A percentile compares a stretch with the other conserved stretches of the same genome.
Evolutionary conservation across 768 basidiomycete species (phyloP).

Genomic region (Leccinum uliginosum): DNA sequence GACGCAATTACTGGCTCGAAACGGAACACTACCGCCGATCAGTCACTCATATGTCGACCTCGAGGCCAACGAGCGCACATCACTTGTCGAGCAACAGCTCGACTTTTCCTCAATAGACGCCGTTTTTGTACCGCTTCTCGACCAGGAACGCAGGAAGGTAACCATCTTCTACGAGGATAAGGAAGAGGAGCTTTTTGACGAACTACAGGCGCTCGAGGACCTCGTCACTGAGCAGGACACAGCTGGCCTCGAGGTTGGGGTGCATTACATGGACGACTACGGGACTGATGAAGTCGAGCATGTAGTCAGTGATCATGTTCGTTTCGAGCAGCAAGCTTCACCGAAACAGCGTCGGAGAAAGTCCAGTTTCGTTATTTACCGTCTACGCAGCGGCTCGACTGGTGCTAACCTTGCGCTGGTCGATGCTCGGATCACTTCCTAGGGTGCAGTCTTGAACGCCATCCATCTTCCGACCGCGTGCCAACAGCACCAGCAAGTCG

Average conservation of each 20-base stretch:
- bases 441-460: conserved; percentile 30
- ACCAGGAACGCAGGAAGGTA: no score
- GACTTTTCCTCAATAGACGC: no score
- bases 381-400: conserved; percentile 25
- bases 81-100: no score
- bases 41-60: no score
- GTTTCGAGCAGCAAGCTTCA: conserved; percentile 24
- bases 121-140: no score
- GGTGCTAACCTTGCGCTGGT: not conserved
- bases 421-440: conserved; percentile 6
- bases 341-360: conserved; percentile 35
- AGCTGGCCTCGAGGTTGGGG: no score
- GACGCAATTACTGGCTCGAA: conserved; percentile 80
- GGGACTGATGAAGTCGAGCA: conserved; percentile 47
- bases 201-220: no score
- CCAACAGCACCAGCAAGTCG: no score
- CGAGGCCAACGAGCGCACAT: no score
- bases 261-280: conserved; percentile 29
- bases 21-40: conserved; percentile 51
- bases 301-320: conserved; percentile 18
- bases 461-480: conserved; percentile 2
- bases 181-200: no score
- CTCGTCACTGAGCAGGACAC: no score
- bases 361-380: conserved; percentile 25
- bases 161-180: no score